A percentile compares a stretch with the other conserved stretches of the same genome.
These are phyloP conservation scores for Abortiporus biennis DNA, from an alignment of 1,284 basidiomycete species.

Conservation along the genomic window DNA sequence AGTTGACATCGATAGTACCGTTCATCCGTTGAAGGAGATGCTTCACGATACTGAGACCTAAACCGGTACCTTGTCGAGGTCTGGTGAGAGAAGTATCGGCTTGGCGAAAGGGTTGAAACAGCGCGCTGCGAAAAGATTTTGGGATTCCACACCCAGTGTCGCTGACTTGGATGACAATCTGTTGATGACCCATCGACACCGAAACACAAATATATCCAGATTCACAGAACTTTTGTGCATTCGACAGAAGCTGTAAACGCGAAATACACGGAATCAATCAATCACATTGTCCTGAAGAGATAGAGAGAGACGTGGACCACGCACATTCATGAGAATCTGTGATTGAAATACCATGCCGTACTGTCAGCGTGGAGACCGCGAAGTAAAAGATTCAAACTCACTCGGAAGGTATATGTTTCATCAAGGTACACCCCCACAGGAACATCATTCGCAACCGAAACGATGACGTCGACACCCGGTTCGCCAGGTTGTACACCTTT, in stretches of 20 bases:
- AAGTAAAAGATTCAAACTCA: conserved; percentile 9
- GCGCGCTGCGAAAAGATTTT: conserved; percentile 20
- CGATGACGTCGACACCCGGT: conserved; percentile 20
- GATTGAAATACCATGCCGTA: not conserved
- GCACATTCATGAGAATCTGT: conserved; percentile 26
- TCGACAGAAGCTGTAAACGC: conserved; percentile 20
- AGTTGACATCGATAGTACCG: conserved; percentile 24
- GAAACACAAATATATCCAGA: conserved; percentile 22
- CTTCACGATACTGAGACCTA: conserved; percentile 27
- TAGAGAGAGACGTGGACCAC: conserved; percentile 7
- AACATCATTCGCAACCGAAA: conserved; percentile 20
- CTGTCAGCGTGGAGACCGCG: not conserved
- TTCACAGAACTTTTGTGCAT: conserved; percentile 27
- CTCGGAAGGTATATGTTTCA: conserved; percentile 25
- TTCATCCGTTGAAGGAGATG: conserved; percentile 27
- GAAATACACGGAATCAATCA: not conserved
- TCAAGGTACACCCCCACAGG: conserved; percentile 22
- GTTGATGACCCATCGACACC: conserved; percentile 15
- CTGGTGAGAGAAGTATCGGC: conserved; percentile 24
- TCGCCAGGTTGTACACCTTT: conserved; percentile 15
- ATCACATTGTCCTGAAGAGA: no score
- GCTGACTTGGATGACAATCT: conserved; percentile 20
- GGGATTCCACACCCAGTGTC: conserved; percentile 27
- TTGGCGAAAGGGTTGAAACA: conserved; percentile 26
- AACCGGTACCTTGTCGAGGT: conserved; percentile 23